phyloP scores from a whole-genome alignment of 495 filamentous ascomycete genomes.

The Aspergillus baeticus region DNA sequence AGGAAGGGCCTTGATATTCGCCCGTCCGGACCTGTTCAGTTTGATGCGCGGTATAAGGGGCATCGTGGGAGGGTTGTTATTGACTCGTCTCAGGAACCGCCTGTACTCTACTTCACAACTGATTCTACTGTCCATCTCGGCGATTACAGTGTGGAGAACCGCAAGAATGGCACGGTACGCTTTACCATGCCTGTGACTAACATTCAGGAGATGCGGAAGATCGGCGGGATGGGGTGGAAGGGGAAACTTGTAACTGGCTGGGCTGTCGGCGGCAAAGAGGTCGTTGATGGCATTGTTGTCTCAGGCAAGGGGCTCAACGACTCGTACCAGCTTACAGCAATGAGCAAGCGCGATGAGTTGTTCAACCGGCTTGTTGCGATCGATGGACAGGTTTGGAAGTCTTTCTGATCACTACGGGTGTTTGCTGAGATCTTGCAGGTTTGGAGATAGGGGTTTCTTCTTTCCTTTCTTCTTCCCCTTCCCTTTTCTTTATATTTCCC shows the following conservation, averaged over 20 bases:
- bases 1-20: conserved; percentile 34
- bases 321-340: conserved; percentile 64
- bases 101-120: conserved; percentile 46
- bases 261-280: conserved; percentile 67
- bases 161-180: conserved; percentile 34
- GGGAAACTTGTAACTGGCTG: conserved; percentile 81
- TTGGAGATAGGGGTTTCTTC: conserved; percentile 12
- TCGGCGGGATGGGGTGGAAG: conserved; percentile 88
- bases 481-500: too few species aligned
- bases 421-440: conserved; percentile 20
- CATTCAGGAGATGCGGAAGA: conserved; percentile 71
- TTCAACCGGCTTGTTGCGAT: conserved; percentile 85
- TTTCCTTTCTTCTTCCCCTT: not conserved
- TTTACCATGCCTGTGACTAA: conserved; percentile 56
- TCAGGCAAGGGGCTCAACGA: conserved; percentile 50
- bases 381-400: conserved; percentile 86
- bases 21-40: conserved; percentile 67
- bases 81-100: conserved; percentile 51
- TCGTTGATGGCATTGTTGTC: conserved; percentile 77
- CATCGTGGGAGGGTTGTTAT: conserved; percentile 72
- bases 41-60: conserved; percentile 69
- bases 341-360: conserved; percentile 73
- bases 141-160: conserved; percentile 41
- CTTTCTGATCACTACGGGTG: conserved; percentile 50
- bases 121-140: conserved; percentile 37